Conservation (phyloP, 306 rosid species). For the Vigna nakashimae region DNA sequence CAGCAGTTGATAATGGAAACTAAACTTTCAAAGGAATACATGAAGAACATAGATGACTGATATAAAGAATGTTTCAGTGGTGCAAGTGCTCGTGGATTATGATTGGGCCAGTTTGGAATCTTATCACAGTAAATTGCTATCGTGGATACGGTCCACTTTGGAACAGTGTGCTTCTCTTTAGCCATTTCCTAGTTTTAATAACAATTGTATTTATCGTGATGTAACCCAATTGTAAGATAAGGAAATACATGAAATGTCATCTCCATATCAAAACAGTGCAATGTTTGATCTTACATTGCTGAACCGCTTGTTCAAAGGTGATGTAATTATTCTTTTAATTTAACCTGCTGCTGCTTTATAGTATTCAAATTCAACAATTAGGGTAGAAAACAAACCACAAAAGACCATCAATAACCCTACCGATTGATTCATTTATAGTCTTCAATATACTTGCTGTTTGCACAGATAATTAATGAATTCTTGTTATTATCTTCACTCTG, state of each 20-base stretch:
- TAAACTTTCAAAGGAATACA: constrained; percentile 93
- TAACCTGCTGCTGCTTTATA: neutral
- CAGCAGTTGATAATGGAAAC: constrained; percentile 87
- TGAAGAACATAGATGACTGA: constrained; percentile 87
- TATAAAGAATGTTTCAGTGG: constrained; percentile 27
- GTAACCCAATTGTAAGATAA: constrained; percentile 9
- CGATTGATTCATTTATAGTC: neutral
- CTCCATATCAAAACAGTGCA: constrained; percentile 6
- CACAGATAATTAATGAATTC: neutral
- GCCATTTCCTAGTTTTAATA: neutral
- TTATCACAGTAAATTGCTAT: constrained; percentile 21
- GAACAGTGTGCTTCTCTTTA: constrained; percentile 18
- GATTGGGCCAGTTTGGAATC: constrained; percentile 31
- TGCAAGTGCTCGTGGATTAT: constrained; percentile 7
- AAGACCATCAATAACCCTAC: neutral
- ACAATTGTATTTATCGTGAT: constrained; percentile 1
- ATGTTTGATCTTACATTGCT: neutral
- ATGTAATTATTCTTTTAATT: constrained; percentile 26
- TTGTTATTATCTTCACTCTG: constrained; percentile 9
- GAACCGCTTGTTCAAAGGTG: constrained; percentile 28
- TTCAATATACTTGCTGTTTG: neutral
- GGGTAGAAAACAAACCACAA: neutral
- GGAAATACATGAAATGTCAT: constrained; percentile 41
- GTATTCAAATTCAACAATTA: constrained; percentile 2
- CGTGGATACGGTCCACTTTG: neutral